Base-by-base conservation (phyloP, 202 grass and related monocot genomes). In the Carex arenaria region DNA sequence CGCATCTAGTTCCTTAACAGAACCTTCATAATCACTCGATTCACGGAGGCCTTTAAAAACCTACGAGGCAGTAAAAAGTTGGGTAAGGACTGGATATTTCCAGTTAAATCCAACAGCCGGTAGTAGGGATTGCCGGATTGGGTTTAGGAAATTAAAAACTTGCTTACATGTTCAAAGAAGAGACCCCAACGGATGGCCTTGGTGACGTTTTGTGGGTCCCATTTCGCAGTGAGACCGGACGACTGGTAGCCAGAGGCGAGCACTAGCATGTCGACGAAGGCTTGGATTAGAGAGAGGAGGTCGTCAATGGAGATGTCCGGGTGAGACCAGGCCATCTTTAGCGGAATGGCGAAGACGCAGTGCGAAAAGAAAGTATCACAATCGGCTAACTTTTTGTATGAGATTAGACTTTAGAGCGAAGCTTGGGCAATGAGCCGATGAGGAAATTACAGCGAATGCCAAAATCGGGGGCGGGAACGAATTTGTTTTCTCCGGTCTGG, bases 91-190 rank as follows among this genome's bases (percentile, higher is more conserved):
- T 45, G 10, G 28, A 83, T 6, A 59, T 32, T 5, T 19, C 59
- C 19, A 15, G 30, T 14, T 23, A 22, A 70, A 12, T 34, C 52
- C 52, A 72, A n/a, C 2, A 61, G 53, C 1, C 67, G 15, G 31
- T 56, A 84, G 52, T 40, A 63, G 77, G 80, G 53, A 76, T 53
- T 83, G 42, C 57, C 76, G 80, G 53, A 76, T 53, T 83, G 42
- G 38, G 5, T 67, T 22, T 30, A 61, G 6, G 12, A 71, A 61
- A 7, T 20, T 32, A 64, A 71, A 82, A 54, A 22, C 54, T 75
- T n/a, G 78, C 67, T 76, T 82, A 90, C 92, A 42, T 93, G 89
- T 87, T 98, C 87, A 87, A 98, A 94, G 90, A 94, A 93, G 75
- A 93, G 64, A 8, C 82, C 89, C 92, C 95, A 98, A 19, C 81